Conservation (phyloP, 768 basidiomycete species). For the Suillus variegatus region DNA sequence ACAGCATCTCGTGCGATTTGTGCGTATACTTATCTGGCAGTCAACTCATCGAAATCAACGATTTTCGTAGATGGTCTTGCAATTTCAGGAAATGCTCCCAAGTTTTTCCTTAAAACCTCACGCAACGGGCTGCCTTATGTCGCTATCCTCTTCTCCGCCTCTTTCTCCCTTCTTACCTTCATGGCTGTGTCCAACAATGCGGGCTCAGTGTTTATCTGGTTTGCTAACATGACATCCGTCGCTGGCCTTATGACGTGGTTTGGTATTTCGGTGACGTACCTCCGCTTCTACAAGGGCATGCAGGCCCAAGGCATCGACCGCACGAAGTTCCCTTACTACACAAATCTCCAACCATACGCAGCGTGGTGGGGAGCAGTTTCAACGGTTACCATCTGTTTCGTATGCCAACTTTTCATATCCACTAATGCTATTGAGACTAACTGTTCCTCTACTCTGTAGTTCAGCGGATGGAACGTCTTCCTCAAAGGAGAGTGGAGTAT, state of each 20-base stretch:
- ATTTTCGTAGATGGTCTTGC: slow-evolving; percentile 71
- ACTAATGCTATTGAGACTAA: slow-evolving; percentile 29
- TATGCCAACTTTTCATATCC: slow-evolving; percentile 35
- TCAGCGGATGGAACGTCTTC: slow-evolving; percentile 55
- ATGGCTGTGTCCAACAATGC: slow-evolving; percentile 74
- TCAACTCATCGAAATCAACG: slow-evolving; percentile 5
- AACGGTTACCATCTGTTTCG: slow-evolving; percentile 58
- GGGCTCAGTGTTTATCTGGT: slow-evolving; percentile 78
- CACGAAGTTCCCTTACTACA: slow-evolving; percentile 65
- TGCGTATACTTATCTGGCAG: slow-evolving; percentile 36
- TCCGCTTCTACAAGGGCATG: slow-evolving; percentile 82
- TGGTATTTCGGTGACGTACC: slow-evolving; percentile 72
- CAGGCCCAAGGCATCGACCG: slow-evolving; percentile 81
- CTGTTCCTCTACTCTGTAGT: slow-evolving; percentile 41
- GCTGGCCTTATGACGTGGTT: slow-evolving; percentile 79
- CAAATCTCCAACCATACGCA: slow-evolving; percentile 69
- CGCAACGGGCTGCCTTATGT: slow-evolving; percentile 76
- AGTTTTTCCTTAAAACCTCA: slow-evolving; percentile 69
- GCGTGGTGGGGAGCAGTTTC: slow-evolving; percentile 53
- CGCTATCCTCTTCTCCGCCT: slow-evolving; percentile 64
- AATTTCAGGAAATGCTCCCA: slow-evolving; percentile 77
- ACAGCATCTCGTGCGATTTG: slow-evolving; percentile 89
- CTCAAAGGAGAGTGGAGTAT: slow-evolving; percentile 52
- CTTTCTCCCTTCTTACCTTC: slow-evolving; percentile 71
- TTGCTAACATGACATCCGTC: slow-evolving; percentile 72